Conservation (phyloP, 148 eudicot genomes). For the Rhododendron vialii region DNA sequence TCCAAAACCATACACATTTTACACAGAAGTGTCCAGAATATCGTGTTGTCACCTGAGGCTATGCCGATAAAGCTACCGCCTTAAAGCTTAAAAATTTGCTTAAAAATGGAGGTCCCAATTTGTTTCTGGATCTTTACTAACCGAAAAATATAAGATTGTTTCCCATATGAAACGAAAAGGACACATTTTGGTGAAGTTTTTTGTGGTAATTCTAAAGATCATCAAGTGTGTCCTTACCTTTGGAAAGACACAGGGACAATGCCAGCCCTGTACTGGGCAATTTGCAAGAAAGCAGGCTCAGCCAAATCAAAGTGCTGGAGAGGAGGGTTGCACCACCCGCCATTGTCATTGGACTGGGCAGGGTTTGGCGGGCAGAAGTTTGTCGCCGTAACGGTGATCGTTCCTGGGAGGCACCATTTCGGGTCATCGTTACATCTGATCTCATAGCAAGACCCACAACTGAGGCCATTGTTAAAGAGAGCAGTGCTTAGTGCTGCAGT, state of each 20-base stretch:
- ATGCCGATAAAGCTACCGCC: too few species aligned
- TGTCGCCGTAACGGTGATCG: conserved; percentile 20
- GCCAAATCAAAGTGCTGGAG: conserved; percentile 31
- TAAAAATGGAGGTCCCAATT: too few species aligned
- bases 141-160: too few species aligned
- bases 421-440: conserved; percentile 17
- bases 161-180: too few species aligned
- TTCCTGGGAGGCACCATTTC: conserved; percentile 19
- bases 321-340: conserved; percentile 29
- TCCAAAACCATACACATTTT: not conserved
- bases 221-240: conserved; percentile 3
- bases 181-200: not conserved
- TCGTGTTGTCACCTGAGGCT: too few species aligned
- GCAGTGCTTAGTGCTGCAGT: conserved; percentile 85
- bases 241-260: conserved; percentile 27
- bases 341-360: conserved; percentile 21
- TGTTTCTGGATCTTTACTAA: too few species aligned
- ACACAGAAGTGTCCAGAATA: too few species aligned
- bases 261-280: conserved; percentile 26
- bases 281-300: conserved; percentile 31
- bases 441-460: conserved; percentile 26
- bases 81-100: too few species aligned
- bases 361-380: conserved; percentile 22
- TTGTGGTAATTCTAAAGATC: too few species aligned
- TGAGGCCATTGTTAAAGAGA: conserved; percentile 47